Evolutionary conservation across 2,329 filamentous ascomycete species (phyloP), one percentile per base, ranked within the genome.

Genomic region (Fusarium nurragi): DNA sequence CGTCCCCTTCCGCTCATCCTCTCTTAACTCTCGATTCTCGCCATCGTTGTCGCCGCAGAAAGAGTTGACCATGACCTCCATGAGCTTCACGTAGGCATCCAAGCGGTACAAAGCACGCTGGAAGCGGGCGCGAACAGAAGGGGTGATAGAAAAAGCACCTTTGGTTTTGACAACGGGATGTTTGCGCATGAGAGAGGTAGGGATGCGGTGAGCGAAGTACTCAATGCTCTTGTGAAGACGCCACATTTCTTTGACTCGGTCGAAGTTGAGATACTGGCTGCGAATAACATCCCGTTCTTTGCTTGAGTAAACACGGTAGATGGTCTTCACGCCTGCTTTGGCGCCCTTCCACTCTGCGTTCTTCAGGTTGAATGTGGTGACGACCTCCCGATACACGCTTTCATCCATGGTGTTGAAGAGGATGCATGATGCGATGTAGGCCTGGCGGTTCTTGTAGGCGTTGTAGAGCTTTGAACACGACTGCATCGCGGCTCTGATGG

Each of bases 321-420:
- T 52, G 3, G 47, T 23, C 6, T 34, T 22, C 2, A 52, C 14
- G 2, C 62, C 47, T 4, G 47, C 50, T 6, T 40, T 21, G 2
- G 28, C 44, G 10, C 52, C 56, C 9, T 30, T 16, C 62, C 62
- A 66, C 6, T 30, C 11, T 11, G 51, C 47, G 6, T 13, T 43
- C 9, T 30, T 39, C 19, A 65, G 16, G 6, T 47, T 49, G 36
- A 37, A 43, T 4, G 23, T 25, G 4, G 58, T 34, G 12, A 28
- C 18, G 14, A 19, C 23, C 19, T 65, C 63, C 18, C 49, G 39
- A 2, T 47, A 47, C 18, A 65, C 62, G 4, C 39, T 36, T n/a
- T 65, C 51, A 4, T 53, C 36, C 57, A 66, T 65, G 2, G 36
- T 34, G 19, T 46, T 30, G 25, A 66, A 63, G 3, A 65, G 28